A percentile compares a stretch with the other conserved stretches of the same genome.
phyloP scores from a whole-genome alignment of 768 basidiomycete genomes.

The Mycena epipterygia region DNA sequence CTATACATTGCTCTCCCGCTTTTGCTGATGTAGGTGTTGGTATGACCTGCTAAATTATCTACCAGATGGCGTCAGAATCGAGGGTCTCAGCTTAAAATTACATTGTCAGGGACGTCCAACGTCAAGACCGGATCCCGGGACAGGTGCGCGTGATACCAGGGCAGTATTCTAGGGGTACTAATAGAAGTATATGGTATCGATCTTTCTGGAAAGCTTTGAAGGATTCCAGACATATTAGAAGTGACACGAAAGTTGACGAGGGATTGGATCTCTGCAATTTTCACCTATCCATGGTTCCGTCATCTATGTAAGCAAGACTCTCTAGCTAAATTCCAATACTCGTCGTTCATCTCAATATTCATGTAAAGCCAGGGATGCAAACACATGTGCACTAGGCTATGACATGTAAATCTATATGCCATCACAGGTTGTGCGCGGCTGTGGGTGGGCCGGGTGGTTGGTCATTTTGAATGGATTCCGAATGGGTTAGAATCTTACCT shows the following conservation, averaged over 20 bases:
- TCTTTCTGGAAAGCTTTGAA: not conserved
- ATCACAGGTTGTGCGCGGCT: not conserved
- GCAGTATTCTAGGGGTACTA: not conserved
- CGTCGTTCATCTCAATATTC: not conserved
- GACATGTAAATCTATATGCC: not conserved
- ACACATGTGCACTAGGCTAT: not conserved
- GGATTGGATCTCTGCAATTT: not conserved
- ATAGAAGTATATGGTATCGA: conserved; percentile 2
- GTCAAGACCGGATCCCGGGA: not conserved
- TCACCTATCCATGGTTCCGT: not conserved
- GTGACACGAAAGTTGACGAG: no score
- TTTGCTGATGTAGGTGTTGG: not conserved
- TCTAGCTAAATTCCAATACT: not conserved
- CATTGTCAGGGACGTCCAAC: no score
- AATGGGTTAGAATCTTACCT: not conserved
- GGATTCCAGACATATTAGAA: not conserved
- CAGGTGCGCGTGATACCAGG: not conserved
- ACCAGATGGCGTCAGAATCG: conserved; percentile 7
- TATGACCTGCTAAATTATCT: not conserved
- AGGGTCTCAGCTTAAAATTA: conserved; percentile 3
- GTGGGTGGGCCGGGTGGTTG: not conserved
- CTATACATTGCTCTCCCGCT: no score
- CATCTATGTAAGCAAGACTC: not conserved
- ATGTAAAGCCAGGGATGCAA: not conserved
- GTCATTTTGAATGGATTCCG: not conserved